These are phyloP conservation scores for Lentinus brumalis DNA, from an alignment of 768 basidiomycete genomes.

Conservation along the genomic window DNA sequence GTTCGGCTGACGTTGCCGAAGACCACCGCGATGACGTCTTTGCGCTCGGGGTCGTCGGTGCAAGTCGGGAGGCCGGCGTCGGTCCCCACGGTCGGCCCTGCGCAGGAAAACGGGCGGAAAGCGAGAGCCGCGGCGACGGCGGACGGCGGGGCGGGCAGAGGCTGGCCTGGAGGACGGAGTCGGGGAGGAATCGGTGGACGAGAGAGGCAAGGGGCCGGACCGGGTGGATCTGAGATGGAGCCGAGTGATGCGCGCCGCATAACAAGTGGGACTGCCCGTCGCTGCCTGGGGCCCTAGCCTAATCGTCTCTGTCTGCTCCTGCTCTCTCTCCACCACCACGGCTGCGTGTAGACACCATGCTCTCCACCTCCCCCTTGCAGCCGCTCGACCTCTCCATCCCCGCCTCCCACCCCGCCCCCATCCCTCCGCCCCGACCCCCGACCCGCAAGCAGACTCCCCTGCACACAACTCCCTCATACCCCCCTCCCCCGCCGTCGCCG, in stretches of 20 bases:
- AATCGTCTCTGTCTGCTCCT: slow-evolving; percentile 4
- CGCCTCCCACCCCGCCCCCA: slow-evolving; percentile 20
- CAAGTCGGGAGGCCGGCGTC: not conserved
- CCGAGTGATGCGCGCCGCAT: slow-evolving; percentile 25
- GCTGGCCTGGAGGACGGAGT: not conserved
- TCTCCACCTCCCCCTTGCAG: slow-evolving; percentile 42
- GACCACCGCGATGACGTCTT: not conserved
- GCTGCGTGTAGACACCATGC: slow-evolving; percentile 30
- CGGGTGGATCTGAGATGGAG: slow-evolving; percentile 26
- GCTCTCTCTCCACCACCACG: slow-evolving; percentile 13
- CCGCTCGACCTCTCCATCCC: slow-evolving; percentile 26
- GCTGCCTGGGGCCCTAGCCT: slow-evolving; percentile 2
- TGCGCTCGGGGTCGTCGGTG: not conserved
- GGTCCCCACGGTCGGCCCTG: not conserved
- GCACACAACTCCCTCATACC: slow-evolving; percentile 11
- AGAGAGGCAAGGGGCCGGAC: slow-evolving; percentile 21
- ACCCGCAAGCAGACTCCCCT: slow-evolving; percentile 14
- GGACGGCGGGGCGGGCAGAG: not conserved
- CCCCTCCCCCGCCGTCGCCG: slow-evolving; percentile 18
- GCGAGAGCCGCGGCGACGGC: not conserved
- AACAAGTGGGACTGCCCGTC: slow-evolving; percentile 17
- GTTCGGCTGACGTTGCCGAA: not conserved
- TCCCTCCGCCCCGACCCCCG: slow-evolving; percentile 20
- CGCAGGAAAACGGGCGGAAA: not conserved
- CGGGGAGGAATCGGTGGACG: slow-evolving; percentile 2